Evolutionary conservation across 2,329 filamentous ascomycete species (phyloP), one percentile per base, ranked within the genome.

Genomic region (Aspergillus fijiensis): DNA sequence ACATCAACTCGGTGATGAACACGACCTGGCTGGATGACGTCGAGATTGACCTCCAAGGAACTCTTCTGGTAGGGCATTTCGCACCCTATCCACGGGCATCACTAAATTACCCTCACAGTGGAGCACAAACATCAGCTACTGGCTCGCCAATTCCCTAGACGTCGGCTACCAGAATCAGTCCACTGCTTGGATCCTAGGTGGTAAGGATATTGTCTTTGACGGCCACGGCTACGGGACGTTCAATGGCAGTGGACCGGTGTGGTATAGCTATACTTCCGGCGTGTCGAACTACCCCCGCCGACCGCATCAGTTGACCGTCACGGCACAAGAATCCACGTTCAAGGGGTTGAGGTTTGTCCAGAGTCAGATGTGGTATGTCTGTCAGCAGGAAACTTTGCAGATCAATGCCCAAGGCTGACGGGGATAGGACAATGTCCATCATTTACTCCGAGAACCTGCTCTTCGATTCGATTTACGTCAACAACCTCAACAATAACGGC

Each of bases 311-410:
- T 59, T 74, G 47, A 74, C 72, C 1, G 57, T 74, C 23, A 57
- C 49, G 2, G 31, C 63, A 4, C 65, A 52, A 7, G 64, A 67
- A 33, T 67, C 64, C 9, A 62, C 63, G 2, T 57, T 72, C 39
- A 45, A 50, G 21, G 68, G 70, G 0, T 12, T 72, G 1, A 61
- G 59, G 2, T 70, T 72, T 29, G 31, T 87, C 7, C 80, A 84
- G 61, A 83, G 80, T 61, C 84, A 87, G 72, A 87, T 87, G 84
- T 87, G 85, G 81, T 77, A 62, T 25, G 67, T 62, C 27, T n/a
- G 7, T 29, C 27, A 10, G 3, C 14, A 12, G 12, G 11, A 39
- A 35, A 35, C 11, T 1, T 16, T 3, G 27, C 7, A 10, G 27
- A 9, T 3, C 2, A 29, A 12, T 35, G 14, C n/a, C 2, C 11